These are phyloP conservation scores for Prunus campanulata DNA, from an alignment of 306 rosid species.

Conservation along the genomic window DNA sequence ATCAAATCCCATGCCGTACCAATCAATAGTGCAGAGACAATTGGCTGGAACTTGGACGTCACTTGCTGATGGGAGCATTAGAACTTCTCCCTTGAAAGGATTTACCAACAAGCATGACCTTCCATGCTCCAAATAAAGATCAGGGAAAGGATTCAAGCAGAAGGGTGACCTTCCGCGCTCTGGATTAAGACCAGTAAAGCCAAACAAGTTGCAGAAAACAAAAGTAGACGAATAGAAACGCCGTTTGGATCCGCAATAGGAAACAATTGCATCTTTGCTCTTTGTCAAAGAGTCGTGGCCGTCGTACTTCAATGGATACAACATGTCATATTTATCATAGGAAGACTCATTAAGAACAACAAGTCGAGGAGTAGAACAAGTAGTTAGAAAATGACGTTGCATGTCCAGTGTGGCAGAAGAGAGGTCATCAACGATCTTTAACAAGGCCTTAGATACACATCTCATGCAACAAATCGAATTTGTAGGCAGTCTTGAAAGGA, in stretches of 20 bases:
- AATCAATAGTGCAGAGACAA: background rate
- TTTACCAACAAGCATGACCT: background rate
- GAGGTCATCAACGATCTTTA: background rate
- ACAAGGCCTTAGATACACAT: background rate
- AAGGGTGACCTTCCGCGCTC: background rate
- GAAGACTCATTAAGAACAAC: background rate
- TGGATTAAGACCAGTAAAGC: background rate
- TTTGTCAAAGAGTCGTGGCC: background rate
- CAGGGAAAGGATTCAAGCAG: no score
- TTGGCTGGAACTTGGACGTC: no score
- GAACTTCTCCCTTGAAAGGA: background rate
- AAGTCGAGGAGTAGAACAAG: background rate
- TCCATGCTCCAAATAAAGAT: no score
- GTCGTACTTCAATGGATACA: background rate
- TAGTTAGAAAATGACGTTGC: background rate
- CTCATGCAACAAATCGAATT: background rate
- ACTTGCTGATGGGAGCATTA: background rate
- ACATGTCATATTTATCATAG: no score
- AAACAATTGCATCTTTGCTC: no score
- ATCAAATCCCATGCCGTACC: slow-evolving; percentile 2
- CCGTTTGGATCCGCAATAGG: no score
- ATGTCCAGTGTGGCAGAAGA: background rate
- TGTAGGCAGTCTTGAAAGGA: background rate
- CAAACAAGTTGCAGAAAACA: background rate
- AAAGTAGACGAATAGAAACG: background rate